phyloP scores from a whole-genome alignment of 352 stramenopile genomes.

The Pythium myriotylum region DNA sequence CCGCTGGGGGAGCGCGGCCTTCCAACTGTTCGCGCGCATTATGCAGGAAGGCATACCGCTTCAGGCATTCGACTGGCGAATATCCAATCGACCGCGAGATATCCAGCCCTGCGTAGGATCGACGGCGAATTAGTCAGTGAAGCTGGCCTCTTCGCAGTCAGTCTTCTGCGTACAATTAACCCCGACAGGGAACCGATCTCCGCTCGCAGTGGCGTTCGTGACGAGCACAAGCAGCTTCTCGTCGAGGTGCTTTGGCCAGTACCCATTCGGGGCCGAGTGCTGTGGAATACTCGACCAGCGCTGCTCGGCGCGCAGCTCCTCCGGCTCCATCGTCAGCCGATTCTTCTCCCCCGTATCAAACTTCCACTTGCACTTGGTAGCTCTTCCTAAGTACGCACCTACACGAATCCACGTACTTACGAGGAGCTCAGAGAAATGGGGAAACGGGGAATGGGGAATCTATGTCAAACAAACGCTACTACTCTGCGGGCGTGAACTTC shows the following conservation, averaged over 20 bases:
- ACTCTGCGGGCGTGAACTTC: constrained; percentile 49
- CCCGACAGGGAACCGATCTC: constrained; percentile 78
- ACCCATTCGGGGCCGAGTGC: constrained; percentile 34
- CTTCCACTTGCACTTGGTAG: constrained; percentile 4
- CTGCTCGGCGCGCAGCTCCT: constrained; percentile 62
- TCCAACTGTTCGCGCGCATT: constrained; percentile 42
- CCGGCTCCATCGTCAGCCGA: constrained; percentile 29
- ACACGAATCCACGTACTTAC: constrained; percentile 20
- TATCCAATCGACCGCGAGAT: constrained; percentile 57
- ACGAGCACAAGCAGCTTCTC: constrained; percentile 67
- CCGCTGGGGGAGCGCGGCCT: constrained; percentile 11
- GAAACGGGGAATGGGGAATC: background rate
- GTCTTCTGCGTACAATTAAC: constrained; percentile 69
- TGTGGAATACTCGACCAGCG: constrained; percentile 65
- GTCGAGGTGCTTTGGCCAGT: constrained; percentile 55
- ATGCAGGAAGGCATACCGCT: constrained; percentile 77
- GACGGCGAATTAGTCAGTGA: constrained; percentile 4
- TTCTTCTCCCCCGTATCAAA: background rate
- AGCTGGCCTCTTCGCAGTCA: background rate
- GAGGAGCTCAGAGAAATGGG: background rate
- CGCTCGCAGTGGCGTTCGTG: constrained; percentile 67
- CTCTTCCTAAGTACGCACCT: constrained; percentile 8
- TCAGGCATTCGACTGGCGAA: constrained; percentile 79
- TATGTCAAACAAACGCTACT: constrained; percentile 4
- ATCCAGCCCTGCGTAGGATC: constrained; percentile 55